phyloP scores from a whole-genome alignment of 495 filamentous ascomycete species.

The Parathielavia hyrcaniae region DNA sequence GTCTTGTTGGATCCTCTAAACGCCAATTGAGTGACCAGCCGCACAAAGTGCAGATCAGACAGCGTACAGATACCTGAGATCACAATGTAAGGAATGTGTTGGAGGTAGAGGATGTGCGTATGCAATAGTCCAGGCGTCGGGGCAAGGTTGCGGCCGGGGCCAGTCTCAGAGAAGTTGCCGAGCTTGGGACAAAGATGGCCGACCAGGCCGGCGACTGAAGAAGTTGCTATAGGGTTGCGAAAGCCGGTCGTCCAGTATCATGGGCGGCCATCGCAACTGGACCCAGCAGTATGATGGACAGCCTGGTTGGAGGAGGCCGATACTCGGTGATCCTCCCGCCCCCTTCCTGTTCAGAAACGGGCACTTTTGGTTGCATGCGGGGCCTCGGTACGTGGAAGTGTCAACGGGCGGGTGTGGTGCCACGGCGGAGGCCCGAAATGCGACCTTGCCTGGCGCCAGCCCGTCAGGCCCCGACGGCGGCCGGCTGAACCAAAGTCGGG shows the following conservation, averaged over 20 bases:
- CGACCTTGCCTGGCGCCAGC: too few relatives aligned
- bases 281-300: too few relatives aligned
- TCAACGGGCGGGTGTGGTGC: too few relatives aligned
- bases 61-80: background rate
- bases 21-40: background rate
- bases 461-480: too few relatives aligned
- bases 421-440: too few relatives aligned
- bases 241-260: background rate
- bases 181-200: background rate
- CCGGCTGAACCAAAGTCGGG: too few relatives aligned
- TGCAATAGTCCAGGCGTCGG: background rate
- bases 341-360: too few relatives aligned
- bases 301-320: too few relatives aligned
- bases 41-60: background rate
- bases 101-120: background rate
- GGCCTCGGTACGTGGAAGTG: too few relatives aligned
- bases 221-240: background rate
- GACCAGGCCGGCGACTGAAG: background rate
- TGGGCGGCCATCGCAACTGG: too few relatives aligned
- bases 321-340: too few relatives aligned
- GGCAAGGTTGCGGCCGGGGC: background rate
- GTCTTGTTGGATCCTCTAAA: background rate
- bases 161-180: background rate
- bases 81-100: background rate
- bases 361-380: too few relatives aligned